Percentiles rank a stretch among this genome's conserved stretches.
These are phyloP conservation scores for Orbilia oligospora DNA, from an alignment of 2,329 filamentous ascomycete genomes.

Conservation along the genomic window DNA sequence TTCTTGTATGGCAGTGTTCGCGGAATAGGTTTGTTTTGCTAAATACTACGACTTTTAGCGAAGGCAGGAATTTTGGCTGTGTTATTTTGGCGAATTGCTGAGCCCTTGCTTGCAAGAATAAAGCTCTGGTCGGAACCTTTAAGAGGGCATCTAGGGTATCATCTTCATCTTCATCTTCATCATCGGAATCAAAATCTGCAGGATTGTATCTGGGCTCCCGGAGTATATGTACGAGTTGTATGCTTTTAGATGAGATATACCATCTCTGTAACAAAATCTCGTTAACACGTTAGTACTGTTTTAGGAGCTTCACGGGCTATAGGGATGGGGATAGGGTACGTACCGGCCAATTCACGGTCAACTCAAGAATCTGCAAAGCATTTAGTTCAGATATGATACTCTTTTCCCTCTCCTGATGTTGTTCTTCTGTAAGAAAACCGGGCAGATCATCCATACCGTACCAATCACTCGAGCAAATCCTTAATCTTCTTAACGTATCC, in stretches of 20 bases:
- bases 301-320: background rate
- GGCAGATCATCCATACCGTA: slow-evolving; percentile 30
- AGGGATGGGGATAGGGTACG: background rate
- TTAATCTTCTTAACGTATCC: slow-evolving; percentile 35
- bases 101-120: slow-evolving; percentile 17
- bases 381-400: slow-evolving; percentile 37
- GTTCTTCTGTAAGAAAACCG: slow-evolving; percentile 1
- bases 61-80: slow-evolving; percentile 21
- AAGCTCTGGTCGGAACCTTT: background rate
- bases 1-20: slow-evolving; percentile 23
- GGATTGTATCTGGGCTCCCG: slow-evolving; percentile 16
- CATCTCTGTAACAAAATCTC: slow-evolving; percentile 1
- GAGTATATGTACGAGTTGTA: slow-evolving; percentile 38
- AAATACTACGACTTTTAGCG: slow-evolving; percentile 40
- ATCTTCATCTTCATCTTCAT: background rate
- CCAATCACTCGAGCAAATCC: slow-evolving; percentile 48
- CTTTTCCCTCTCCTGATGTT: slow-evolving; percentile 25
- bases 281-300: background rate
- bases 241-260: slow-evolving; percentile 32
- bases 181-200: background rate
- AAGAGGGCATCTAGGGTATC: background rate
- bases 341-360: slow-evolving; percentile 41
- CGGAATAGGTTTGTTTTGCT: slow-evolving; percentile 25
- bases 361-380: slow-evolving; percentile 31
- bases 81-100: slow-evolving; percentile 14